Evolutionary conservation across 768 basidiomycete genomes (phyloP).

Genomic region (Boletus insuetus): DNA sequence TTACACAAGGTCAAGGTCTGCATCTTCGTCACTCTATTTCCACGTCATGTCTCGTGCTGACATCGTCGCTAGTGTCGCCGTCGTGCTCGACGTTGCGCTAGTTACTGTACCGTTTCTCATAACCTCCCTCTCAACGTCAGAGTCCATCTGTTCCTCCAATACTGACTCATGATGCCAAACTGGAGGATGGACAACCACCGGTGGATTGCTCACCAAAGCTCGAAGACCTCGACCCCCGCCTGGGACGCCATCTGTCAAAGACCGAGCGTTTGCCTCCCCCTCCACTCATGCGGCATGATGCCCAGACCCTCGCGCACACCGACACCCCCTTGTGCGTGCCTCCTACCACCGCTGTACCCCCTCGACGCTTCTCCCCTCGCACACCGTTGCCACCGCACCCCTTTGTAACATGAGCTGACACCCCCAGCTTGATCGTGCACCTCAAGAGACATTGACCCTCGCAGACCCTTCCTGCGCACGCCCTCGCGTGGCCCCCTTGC

Average conservation of each 20-base stretch:
- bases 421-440: too few relatives aligned
- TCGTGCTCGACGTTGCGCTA: conserved; percentile 20
- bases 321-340: too few relatives aligned
- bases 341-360: too few relatives aligned
- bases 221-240: conserved; percentile 27
- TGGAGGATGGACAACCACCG: conserved; percentile 5
- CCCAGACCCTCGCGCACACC: too few relatives aligned
- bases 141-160: conserved; percentile 22
- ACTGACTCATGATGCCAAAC: conserved; percentile 11
- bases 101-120: conserved; percentile 20
- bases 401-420: too few relatives aligned
- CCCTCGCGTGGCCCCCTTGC: too few relatives aligned
- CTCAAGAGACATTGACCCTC: too few relatives aligned
- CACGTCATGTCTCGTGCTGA: conserved; percentile 12
- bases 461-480: too few relatives aligned
- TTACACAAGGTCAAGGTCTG: conserved; percentile 24
- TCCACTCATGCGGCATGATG: conserved; percentile 25
- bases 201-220: conserved; percentile 11
- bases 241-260: conserved; percentile 27
- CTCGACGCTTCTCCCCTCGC: too few relatives aligned
- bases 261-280: conserved; percentile 32
- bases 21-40: conserved; percentile 4
- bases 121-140: conserved; percentile 26
- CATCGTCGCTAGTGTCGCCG: conserved; percentile 8
- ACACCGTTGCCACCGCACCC: too few relatives aligned